A percentile compares a stretch with the other conserved stretches of the same genome.
These are phyloP conservation scores for Coniochaeta ligniaria DNA, from an alignment of 2,329 filamentous ascomycete species.

Conservation along the genomic window DNA sequence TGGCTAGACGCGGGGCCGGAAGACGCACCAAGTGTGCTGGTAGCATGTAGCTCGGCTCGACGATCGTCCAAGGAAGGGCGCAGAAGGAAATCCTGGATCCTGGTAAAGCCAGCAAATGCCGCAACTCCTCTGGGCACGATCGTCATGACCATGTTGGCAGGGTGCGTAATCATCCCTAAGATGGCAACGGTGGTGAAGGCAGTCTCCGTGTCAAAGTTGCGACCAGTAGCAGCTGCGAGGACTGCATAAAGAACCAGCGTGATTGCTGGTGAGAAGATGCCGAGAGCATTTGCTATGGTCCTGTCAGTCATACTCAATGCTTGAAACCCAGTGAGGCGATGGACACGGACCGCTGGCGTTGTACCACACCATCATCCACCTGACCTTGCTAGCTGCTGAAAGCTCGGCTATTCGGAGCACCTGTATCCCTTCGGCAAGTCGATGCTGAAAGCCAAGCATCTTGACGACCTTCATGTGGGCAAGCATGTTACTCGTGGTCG, in stretches of 20 bases:
- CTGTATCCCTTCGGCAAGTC: background rate
- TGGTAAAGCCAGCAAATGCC: slow-evolving; percentile 24
- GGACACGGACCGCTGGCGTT: background rate
- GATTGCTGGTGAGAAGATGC: slow-evolving; percentile 31
- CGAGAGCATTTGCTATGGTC: slow-evolving; percentile 29
- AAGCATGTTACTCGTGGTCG: background rate
- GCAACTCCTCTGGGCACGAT: slow-evolving; percentile 25
- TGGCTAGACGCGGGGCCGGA: too few species aligned
- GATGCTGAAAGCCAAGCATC: background rate
- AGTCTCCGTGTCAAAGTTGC: slow-evolving; percentile 22
- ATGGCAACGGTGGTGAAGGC: slow-evolving; percentile 32
- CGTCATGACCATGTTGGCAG: slow-evolving; percentile 37
- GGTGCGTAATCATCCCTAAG: slow-evolving; percentile 30
- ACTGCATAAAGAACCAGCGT: slow-evolving; percentile 28
- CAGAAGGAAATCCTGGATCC: slow-evolving; percentile 28
- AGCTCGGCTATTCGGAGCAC: background rate
- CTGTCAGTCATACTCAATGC: background rate
- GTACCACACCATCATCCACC: background rate
- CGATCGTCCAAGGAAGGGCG: slow-evolving; percentile 8
- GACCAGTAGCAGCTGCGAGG: slow-evolving; percentile 13
- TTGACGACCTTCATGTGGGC: background rate
- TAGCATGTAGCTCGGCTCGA: background rate
- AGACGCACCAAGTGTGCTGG: background rate
- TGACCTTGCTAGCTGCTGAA: background rate
- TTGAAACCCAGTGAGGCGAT: background rate